Evolutionary conservation across 2,329 filamentous ascomycete species (phyloP), one percentile per base, ranked within the genome.

Genomic region (Cercospora sp.): DNA sequence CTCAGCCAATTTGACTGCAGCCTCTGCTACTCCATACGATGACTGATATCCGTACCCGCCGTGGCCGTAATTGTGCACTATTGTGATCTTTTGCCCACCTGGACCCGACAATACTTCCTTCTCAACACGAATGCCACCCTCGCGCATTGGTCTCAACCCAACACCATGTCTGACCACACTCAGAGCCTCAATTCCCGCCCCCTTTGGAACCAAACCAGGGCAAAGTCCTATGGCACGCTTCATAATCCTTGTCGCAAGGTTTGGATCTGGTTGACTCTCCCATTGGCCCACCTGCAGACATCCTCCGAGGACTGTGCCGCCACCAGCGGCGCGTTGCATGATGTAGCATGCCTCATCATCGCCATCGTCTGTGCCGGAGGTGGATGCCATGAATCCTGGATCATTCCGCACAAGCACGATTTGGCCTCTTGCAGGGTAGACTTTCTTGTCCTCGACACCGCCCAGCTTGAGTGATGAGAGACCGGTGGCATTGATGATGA

Each of bases 401-500:
- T 91, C 88, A 80, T 97, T 97, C 67, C 93, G 84, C 23, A 97
- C 92, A 0, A 97, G 78, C 0, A 96, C 91, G 16, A 92, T 88
- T 80, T 98, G 94, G 4, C 93, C 94, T 3, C 94, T 88, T 1
- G 87, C 89, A 0, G 94, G 94, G 64, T 89, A 85, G 71, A 98
- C 86, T 4, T 85, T 86, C 67, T 82, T 79, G 76, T 98, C 94
- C 79, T 87, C 84, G 0, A 98, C 94, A 42, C 94, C 94, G 8
- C 92, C 93, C 1, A 98, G 87, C 65, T 85, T 89, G 53, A 86
- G 86, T 0, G 93, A 89, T 7, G 90, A 86, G 7, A 98, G 83
- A 0, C 94, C 94, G 0, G 93, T 94, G 73, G 92, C 92, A 78
- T 98, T 98, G 73, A 98, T 82, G 1, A 97, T 82, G 2, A 97